Base-by-base conservation (phyloP, 148 eudicot species). In the Dysphania ambrosioides region DNA sequence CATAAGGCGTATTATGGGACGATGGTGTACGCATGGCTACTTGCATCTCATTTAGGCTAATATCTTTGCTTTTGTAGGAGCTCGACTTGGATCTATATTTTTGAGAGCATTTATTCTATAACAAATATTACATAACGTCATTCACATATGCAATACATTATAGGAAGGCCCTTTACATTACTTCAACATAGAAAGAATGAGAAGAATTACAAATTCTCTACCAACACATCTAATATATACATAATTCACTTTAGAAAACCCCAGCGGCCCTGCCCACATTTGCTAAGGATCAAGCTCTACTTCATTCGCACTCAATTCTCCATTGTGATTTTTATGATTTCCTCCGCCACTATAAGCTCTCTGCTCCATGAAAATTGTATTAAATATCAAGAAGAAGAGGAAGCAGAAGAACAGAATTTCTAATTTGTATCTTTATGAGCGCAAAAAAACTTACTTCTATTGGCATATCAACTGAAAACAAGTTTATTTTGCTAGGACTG, bases 401-500 rank as follows among this genome's bases (percentile, higher is more conserved):
- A 21, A 18, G 12, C 12, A 44, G 21, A 18, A 11, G 11, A 68
- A 34, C 8, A 16, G 10, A 36, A 26, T 12, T 30, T 3, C 1
- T 19, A 27, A 12, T 40, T 47, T 29, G 1, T 15, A n/a, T 38
- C 56, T 53, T 27, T 32, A 55, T 21, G 6, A 65, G 26, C 15
- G 8, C 0, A 19, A 59, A 15, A 35, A 77, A 29, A 79, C 81
- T 82, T 79, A 91, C 97, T 73, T 91, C 88, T 38, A 62, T 66
- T 58, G 91, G 86, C 36, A 85, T 77, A 70, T 87, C 87, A 49
- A 79, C 86, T 44, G 90, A 79, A 75, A 89, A 93, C 73, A 93
- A 74, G 31, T 87, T 91, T 84, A 91, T 85, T 84, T 84, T 93
- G 80, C 82, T 84, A 49, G 88, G 84, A 74, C 81, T 76, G 80